Base-by-base conservation (phyloP, 169 alveolate species). In the Eimeria falciformis region DNA sequence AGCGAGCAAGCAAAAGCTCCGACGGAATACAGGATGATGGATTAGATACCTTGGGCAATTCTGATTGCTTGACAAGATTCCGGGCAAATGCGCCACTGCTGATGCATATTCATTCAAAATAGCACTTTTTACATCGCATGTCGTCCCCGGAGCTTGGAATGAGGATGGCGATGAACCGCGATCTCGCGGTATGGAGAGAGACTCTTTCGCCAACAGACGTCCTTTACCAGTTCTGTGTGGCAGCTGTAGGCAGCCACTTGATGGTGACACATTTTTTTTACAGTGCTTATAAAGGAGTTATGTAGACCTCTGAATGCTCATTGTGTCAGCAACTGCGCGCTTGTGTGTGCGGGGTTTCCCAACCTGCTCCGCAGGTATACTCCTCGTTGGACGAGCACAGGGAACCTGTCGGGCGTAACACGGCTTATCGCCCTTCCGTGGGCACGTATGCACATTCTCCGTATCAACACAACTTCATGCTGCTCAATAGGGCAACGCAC, bases 191-290 rank as follows among this genome's bases (percentile, higher is more conserved):
- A 7, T 45, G 47, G 69, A 53, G 86, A 53, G 79, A 27, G 25
- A 53, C 45, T 6, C 88, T 88, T 3, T 27, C 75, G 50, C 93
- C 93, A 2, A 56, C 87, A 40, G 93, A 88, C 50, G 29, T 53
- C 45, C 93, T 71, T 25, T 88, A 88, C 93, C 50, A 73, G 78
- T 88, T 88, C 81, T 88, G 93, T 88, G 78, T 88, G 25, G 93
- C 83, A 46, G 93, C 93, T 50, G 93, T 88, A 43, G 56, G 93
- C 84, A 25, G 23, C 4, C 6, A n/a, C 12, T n/a, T 33, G 40
- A 33, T 33, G 40, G 40, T 33, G 40, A 33, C 40, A 33, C 40
- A 2, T 0, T 33, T 2, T 33, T 33, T 33, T 0, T 2, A 1
- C 40, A 33, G 2, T 33, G 40, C 40, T 33, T 33, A 33, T 33